Conservation (phyloP, 345 rosid genomes). For the Syzygium grande region DNA sequence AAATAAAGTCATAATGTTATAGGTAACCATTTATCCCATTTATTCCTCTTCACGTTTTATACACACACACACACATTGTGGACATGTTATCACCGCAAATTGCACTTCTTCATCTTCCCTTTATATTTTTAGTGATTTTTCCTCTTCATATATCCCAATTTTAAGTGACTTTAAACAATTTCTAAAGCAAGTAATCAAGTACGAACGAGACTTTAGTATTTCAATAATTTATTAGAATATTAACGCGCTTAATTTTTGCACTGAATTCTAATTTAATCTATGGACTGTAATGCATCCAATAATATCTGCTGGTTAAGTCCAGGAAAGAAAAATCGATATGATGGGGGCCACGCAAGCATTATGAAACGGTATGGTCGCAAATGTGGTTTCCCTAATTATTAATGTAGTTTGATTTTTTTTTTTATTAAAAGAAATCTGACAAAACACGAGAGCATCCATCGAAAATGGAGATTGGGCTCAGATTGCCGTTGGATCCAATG, state of each 20-base stretch:
- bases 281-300: background rate
- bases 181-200: background rate
- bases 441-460: conserved; percentile 1
- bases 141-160: background rate
- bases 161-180: background rate
- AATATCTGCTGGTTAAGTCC: background rate
- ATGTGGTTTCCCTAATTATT: background rate
- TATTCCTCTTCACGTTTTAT: background rate
- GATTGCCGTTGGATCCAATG: conserved; percentile 7
- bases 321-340: background rate
- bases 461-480: background rate
- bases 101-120: background rate
- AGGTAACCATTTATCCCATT: background rate
- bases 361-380: background rate
- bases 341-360: background rate
- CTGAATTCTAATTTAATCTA: background rate
- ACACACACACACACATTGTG: background rate
- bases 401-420: background rate
- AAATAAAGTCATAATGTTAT: background rate
- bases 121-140: background rate
- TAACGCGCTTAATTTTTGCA: background rate
- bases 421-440: background rate
- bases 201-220: background rate
- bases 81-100: background rate
- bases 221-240: background rate